Base-by-base conservation (phyloP, 305 asterid species). In the Fraxinus xanthoxyloides region DNA sequence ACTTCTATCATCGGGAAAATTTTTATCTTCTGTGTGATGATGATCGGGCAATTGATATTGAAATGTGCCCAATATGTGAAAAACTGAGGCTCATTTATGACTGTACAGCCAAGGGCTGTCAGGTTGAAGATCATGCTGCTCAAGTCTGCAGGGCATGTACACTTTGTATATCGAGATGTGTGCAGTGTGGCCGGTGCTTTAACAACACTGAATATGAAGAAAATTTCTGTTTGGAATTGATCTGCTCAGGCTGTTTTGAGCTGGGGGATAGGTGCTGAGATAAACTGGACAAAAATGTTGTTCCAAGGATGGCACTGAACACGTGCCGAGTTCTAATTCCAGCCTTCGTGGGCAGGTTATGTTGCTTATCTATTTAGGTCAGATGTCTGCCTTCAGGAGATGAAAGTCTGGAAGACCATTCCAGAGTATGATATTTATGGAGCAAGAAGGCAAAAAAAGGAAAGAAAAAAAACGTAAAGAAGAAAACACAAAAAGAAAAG, bases 101-200 rank as follows among this genome's bases (percentile, higher is more conserved):
- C 83, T 95, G 99, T 75, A 95, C 99, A 12, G 85, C 93, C 2
- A 90, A 89, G 83, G 88, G 87, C 43, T 95, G 99, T 79, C 92
- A 78, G 81, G 88, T 76, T 31, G 89, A 90, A 82, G 93, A 85
- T 77, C 75, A 76, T 0, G 61, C 82, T 12, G 40, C 87, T 65
- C 83, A 85, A 74, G 85, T 72, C 28, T 95, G 99, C 87, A 85
- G 98, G 84, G 99, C 89, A 0, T 95, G 99, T 79, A 81, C 85
- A 2, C 76, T 91, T 3, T 95, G 99, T 82, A 93, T 92, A 75
- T 38, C 88, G 26, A 90, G 99, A 79, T 94, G 99, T 31, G 87
- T 89, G 28, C 85, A 89, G 17, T 95, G 99, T 85, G 99, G 99
- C 9, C 87, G 93, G 85, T 94, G 99, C 59, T 72, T 90, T 78